Evolutionary conservation across 2,329 filamentous ascomycete genomes (phyloP).

Genomic region (Diplodia sapinea): DNA sequence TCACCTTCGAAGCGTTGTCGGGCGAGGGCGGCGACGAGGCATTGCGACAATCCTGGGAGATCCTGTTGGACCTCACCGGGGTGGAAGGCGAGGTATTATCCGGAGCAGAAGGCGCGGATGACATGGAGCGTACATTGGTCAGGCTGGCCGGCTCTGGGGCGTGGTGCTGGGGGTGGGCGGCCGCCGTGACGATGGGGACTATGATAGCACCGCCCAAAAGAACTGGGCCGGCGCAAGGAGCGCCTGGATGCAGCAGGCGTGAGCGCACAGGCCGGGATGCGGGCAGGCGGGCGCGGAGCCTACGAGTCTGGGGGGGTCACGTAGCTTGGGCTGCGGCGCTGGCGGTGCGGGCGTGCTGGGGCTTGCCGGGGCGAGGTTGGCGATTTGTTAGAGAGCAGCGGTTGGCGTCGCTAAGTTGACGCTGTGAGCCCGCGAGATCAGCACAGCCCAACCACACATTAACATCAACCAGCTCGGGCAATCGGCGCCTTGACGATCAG

Average conservation of each 20-base stretch:
- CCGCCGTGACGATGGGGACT: conserved; percentile 32
- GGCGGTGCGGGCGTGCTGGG: conserved; percentile 4
- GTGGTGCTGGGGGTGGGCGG: conserved; percentile 44
- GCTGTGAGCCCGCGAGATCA: not conserved
- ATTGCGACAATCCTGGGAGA: conserved; percentile 36
- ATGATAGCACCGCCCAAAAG: conserved; percentile 13
- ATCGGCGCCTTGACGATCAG: not conserved
- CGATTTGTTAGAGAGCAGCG: conserved; percentile 16
- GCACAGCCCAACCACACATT: not conserved
- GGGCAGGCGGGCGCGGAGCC: conserved; percentile 4
- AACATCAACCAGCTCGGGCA: not conserved
- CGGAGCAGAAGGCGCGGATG: conserved; percentile 46
- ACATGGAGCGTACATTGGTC: conserved; percentile 54
- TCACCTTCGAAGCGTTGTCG: conserved; percentile 36
- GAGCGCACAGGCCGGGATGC: conserved; percentile 9
- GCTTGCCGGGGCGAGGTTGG: conserved; percentile 1
- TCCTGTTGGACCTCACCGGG: conserved; percentile 48
- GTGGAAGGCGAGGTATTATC: conserved; percentile 49
- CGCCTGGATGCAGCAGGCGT: conserved; percentile 14
- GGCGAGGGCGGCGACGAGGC: conserved; percentile 34
- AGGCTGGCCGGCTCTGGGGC: conserved; percentile 35
- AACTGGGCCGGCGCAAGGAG: conserved; percentile 20
- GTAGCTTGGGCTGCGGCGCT: conserved; percentile 20
- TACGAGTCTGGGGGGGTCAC: conserved; percentile 13
- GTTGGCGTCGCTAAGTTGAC: conserved; percentile 4